These are phyloP conservation scores for Apiotrichum montevideense DNA, from an alignment of 1,284 basidiomycete species.

Conservation along the genomic window DNA sequence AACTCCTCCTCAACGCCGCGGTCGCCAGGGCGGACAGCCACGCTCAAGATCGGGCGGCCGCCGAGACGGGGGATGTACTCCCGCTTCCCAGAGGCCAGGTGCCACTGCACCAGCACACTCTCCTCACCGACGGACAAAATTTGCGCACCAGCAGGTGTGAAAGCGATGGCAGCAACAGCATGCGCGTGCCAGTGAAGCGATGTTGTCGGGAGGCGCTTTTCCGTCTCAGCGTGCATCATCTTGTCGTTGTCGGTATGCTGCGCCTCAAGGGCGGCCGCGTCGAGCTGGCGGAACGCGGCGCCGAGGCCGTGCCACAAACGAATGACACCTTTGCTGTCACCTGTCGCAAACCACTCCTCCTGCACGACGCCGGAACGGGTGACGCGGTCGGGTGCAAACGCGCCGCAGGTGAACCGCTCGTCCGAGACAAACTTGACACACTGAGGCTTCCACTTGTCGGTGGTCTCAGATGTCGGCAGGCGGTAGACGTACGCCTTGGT, in stretches of 20 bases:
- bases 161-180: conserved; percentile 80
- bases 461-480: conserved; percentile 40
- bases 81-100: conserved; percentile 72
- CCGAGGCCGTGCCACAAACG: conserved; percentile 88
- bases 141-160: conserved; percentile 86
- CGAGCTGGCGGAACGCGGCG: conserved; percentile 49
- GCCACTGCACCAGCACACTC: conserved; percentile 92
- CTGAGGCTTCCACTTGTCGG: conserved; percentile 27
- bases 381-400: conserved; percentile 66
- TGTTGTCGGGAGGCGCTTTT: conserved; percentile 59
- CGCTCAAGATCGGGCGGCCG: conserved; percentile 61
- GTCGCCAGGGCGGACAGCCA: conserved; percentile 58
- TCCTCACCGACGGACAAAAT: conserved; percentile 94
- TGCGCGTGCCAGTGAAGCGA: conserved; percentile 97
- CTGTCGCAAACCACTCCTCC: conserved; percentile 91
- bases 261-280: conserved; percentile 16
- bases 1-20: conserved; percentile 69
- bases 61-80: conserved; percentile 92
- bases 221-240: conserved; percentile 19
- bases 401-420: conserved; percentile 65
- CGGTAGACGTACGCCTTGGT: conserved; percentile 76
- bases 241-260: conserved; percentile 13
- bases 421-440: conserved; percentile 73
- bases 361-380: conserved; percentile 16
- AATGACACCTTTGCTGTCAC: conserved; percentile 78